phyloP scores from a whole-genome alignment of 345 rosid species.

The Schrenkiella parvula region DNA sequence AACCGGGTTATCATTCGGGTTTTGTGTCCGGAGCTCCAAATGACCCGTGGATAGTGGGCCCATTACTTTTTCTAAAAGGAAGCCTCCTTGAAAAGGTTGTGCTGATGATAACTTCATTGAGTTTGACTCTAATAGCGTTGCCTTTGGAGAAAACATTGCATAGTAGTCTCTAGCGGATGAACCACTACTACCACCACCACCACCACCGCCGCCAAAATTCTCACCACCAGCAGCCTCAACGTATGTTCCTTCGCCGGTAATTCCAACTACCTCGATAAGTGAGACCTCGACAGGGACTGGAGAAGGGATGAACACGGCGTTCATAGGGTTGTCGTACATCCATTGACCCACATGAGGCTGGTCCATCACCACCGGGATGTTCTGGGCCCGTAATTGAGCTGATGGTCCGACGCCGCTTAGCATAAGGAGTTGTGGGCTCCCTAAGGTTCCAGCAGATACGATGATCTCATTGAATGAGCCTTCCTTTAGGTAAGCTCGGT shows the following conservation, averaged over 20 bases:
- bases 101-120: constrained; percentile 30
- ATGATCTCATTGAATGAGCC: constrained; percentile 50
- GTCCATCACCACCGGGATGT: constrained; percentile 46
- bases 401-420: constrained; percentile 72
- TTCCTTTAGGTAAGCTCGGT: constrained; percentile 43
- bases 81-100: constrained; percentile 54
- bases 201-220: constrained; percentile 38
- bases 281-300: constrained; percentile 68
- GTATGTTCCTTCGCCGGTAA: constrained; percentile 51
- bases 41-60: constrained; percentile 63
- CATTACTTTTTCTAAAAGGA: constrained; percentile 54
- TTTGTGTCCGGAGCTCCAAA: constrained; percentile 46
- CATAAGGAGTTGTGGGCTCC: constrained; percentile 76
- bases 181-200: constrained; percentile 29
- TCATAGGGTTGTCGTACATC: constrained; percentile 79
- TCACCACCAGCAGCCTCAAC: constrained; percentile 63
- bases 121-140: constrained; percentile 26
- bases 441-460: constrained; percentile 58
- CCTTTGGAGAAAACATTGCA: constrained; percentile 58
- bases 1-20: constrained; percentile 53
- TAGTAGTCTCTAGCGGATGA: constrained; percentile 33
- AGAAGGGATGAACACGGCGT: constrained; percentile 60
- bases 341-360: constrained; percentile 67
- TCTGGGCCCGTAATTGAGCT: constrained; percentile 39
- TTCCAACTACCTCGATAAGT: constrained; percentile 73